These are phyloP conservation scores for Corylus heterophylla DNA, from an alignment of 306 rosid species.

Conservation along the genomic window DNA sequence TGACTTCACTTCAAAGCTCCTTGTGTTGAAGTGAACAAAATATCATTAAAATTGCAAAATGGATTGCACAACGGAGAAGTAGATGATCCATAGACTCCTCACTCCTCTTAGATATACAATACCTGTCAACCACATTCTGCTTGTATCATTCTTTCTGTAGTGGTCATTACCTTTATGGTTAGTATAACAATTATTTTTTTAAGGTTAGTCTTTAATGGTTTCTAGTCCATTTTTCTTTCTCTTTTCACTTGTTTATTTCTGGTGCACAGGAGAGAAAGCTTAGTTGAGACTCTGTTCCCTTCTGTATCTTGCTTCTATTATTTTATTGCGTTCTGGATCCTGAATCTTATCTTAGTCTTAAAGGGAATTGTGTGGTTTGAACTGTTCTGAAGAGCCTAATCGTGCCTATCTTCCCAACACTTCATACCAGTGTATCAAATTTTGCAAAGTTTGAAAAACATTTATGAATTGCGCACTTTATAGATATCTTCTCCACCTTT, in stretches of 20 bases:
- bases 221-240: not conserved
- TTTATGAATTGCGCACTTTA: conserved; percentile 7
- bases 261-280: not conserved
- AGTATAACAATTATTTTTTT: not conserved
- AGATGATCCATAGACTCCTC: too few species aligned
- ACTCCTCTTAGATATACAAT: too few species aligned
- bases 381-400: not conserved
- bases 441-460: not conserved
- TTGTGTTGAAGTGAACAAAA: too few species aligned
- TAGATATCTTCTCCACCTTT: conserved; percentile 3
- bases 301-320: not conserved
- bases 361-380: not conserved
- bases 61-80: too few species aligned
- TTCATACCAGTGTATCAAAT: not conserved
- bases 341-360: not conserved
- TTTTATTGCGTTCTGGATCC: not conserved
- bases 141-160: not conserved
- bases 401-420: not conserved
- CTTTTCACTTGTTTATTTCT: not conserved
- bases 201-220: not conserved
- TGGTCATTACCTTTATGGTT: not conserved
- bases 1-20: too few species aligned
- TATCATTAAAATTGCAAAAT: too few species aligned
- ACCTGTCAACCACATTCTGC: not conserved
- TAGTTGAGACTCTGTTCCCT: not conserved